These are phyloP conservation scores for Amniculicola lignicola DNA, from an alignment of 495 filamentous ascomycete species.

Conservation along the genomic window DNA sequence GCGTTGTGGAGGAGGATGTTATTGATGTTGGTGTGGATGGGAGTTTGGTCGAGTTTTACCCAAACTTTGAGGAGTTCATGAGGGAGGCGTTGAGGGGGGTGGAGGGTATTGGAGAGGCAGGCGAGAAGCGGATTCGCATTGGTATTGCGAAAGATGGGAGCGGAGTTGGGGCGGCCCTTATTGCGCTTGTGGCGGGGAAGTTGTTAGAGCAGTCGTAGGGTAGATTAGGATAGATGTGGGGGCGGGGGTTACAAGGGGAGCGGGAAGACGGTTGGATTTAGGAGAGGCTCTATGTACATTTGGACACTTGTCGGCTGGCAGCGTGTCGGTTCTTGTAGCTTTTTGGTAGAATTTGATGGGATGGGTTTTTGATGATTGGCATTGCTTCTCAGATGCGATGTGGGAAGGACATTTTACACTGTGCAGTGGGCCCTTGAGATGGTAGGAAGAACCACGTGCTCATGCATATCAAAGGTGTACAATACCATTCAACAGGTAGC, in stretches of 20 bases:
- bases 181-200: slow-evolving; percentile 66
- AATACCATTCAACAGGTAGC: background rate
- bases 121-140: slow-evolving; percentile 78
- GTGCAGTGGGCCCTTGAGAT: too few relatives aligned
- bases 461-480: background rate
- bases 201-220: background rate
- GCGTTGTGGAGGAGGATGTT: slow-evolving; percentile 51
- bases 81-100: slow-evolving; percentile 69
- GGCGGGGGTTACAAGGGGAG: background rate
- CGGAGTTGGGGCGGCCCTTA: slow-evolving; percentile 87
- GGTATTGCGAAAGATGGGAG: slow-evolving; percentile 92
- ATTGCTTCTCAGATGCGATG: background rate
- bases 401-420: background rate
- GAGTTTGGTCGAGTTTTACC: slow-evolving; percentile 87
- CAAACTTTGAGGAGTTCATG: slow-evolving; percentile 76
- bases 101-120: slow-evolving; percentile 64
- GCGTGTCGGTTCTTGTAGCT: background rate
- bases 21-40: slow-evolving; percentile 92
- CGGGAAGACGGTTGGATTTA: background rate
- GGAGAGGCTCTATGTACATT: background rate
- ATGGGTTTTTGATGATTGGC: background rate
- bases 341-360: background rate
- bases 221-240: background rate
- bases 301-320: background rate
- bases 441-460: too few relatives aligned